Evolutionary conservation across 2,329 filamentous ascomycete species (phyloP), one percentile per base, ranked within the genome.

Genomic region (Calycina herbarum): DNA sequence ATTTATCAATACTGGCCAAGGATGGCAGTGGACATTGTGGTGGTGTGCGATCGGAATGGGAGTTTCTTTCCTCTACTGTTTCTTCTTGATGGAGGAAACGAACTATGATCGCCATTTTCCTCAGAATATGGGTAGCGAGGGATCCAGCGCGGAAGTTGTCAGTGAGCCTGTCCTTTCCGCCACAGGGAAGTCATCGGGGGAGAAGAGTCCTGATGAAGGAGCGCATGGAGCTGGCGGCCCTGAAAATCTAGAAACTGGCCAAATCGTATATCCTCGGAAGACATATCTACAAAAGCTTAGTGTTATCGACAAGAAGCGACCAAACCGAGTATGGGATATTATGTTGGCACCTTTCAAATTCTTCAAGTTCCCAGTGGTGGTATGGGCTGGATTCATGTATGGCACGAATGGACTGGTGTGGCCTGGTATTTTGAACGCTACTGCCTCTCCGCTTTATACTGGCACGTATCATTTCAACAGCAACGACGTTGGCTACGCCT

Each of bases 31-130:
- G 81, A 79, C 79, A 8, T 10, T 62, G 67, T 71, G 68, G 68
- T 58, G 77, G 82, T 81, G 80, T 33, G 82, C 84, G 6, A 86
- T 88, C 48, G 79, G 86, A 66, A 75, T 77, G 10, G 82, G 75
- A 0, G 74, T 81, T 1, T 77, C 76, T n/a, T 82, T 83, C 35
- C 72, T 86, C 0, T 71, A 57, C 78, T 85, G 68, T 1, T 86
- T 85, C 76, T 82, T 87, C 69, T 81, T 83, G 71, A 81, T 86
- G 78, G 85, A 87, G 72, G 85, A 87, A 73, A 86, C 85, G 5
- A 86, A 70, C 33, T 72, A 68, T 61, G 70, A 71, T 59, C 66
- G 70, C 10, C 63, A 65, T 42, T 57, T 59, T 15, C 42, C 64
- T n/a, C 38, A 58, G 13, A 56, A 62, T 3, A 65, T 62, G 7